Base-by-base conservation (phyloP, 768 basidiomycete genomes). In the Mycena galopus region DNA sequence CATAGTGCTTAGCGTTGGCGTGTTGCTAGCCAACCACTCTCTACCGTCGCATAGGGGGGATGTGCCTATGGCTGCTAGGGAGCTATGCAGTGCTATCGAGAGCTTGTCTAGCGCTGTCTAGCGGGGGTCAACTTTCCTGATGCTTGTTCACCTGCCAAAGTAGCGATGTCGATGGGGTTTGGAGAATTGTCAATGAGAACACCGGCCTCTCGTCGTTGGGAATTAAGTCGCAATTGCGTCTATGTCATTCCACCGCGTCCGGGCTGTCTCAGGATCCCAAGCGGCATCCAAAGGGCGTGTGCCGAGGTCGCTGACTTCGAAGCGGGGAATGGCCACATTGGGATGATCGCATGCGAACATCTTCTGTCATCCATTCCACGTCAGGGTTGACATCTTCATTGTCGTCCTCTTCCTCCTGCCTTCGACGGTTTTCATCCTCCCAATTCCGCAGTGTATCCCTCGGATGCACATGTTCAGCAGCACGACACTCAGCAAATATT, bases 211-310 rank as follows among this genome's bases (percentile, higher is more conserved):
- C 67, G 39, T 5, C 27, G 29, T 10, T 35, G 17, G 3, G 37
- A 19, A 21, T 68, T 59, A 4, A 68, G 14, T 30, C 4, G 14
- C 19, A 47, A 68, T 68, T 12, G 21, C 23, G 3, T 68, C 60
- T 3, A 73, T 16, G n/a, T 73, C 25, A 11, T 63, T 51, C 67
- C 67, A 73, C 0, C 53, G 58, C 17, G 25, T 62, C 10, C 32
- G 66, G 2, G 67, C 67, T 6, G 58, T 59, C 19, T 73, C 17
- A 19, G 51, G 3, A 21, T 67, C 63, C 66, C 65, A 68, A 11
- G 29, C 72, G 0, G n/a, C 65, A 25, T 73, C 72, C 7, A 73
- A 12, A 30, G 72, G 72, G 1, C 72, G 66, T 16, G 35, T 73
- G 7, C 66, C 72, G 1, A 73, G 53, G 25, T 73, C 72, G 23